phyloP scores from a whole-genome alignment of 2,329 filamentous ascomycete species.

The Mycosphaerella sp. region DNA sequence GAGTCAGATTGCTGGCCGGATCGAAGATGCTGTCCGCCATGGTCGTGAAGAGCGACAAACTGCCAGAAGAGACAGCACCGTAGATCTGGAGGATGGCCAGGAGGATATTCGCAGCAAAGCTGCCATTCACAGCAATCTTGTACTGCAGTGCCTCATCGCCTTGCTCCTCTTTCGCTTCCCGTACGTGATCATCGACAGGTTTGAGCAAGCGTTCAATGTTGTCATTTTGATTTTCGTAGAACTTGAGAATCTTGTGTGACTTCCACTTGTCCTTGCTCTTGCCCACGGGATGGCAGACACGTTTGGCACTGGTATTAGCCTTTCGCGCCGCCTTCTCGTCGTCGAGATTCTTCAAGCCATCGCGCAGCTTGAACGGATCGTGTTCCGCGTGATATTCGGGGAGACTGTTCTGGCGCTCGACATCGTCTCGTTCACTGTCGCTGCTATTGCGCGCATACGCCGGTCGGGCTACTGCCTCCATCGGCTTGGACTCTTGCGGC shows the following conservation, averaged over 20 bases:
- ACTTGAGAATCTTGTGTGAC: conserved; percentile 60
- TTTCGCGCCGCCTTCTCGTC: conserved; percentile 69
- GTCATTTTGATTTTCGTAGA: conserved; percentile 88
- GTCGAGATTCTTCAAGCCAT: conserved; percentile 66
- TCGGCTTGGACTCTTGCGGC: conserved; percentile 21
- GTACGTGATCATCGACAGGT: conserved; percentile 82
- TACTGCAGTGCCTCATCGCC: conserved; percentile 73
- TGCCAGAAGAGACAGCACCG: conserved; percentile 76
- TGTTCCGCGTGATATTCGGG: conserved; percentile 57
- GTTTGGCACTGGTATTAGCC: conserved; percentile 74
- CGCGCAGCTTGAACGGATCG: conserved; percentile 76
- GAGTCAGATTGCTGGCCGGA: conserved; percentile 68
- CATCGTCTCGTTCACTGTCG: conserved; percentile 29
- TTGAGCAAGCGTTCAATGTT: conserved; percentile 89
- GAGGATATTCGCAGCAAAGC: conserved; percentile 71
- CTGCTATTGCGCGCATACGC: conserved; percentile 29
- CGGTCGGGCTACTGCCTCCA: conserved; percentile 31
- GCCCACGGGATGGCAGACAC: conserved; percentile 43
- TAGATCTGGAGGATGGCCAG: conserved; percentile 80
- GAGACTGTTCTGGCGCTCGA: conserved; percentile 44
- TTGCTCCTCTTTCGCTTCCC: conserved; percentile 71
- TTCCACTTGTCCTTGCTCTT: conserved; percentile 39
- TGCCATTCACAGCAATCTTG: conserved; percentile 60
- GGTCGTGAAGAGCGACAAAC: conserved; percentile 93
- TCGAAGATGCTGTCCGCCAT: conserved; percentile 97